Conservation (phyloP, 2,329 filamentous ascomycete genomes). For the Chlorencoelia australis region DNA sequence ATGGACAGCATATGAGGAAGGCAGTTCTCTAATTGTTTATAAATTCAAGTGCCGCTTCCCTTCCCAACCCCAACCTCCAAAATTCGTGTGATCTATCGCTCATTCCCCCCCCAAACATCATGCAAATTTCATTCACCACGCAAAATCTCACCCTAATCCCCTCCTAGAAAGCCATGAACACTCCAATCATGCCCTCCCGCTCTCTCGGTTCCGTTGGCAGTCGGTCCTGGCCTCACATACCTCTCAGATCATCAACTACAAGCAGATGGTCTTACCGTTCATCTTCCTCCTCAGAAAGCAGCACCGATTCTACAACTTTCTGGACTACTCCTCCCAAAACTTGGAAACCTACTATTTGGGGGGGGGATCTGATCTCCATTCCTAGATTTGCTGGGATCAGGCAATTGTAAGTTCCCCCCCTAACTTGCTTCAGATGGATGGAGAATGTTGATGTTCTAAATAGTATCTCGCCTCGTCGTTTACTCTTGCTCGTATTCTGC, state of each 20-base stretch:
- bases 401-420: neutral
- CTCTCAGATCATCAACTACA: slow-evolving; percentile 11
- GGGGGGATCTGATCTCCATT: neutral
- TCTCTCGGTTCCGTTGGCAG: slow-evolving; percentile 6
- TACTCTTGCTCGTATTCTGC: slow-evolving; percentile 5
- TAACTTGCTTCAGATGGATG: neutral
- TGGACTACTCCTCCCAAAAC: slow-evolving; percentile 18
- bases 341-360: slow-evolving; percentile 5
- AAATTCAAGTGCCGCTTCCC: too few relatives aligned
- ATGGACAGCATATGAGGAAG: too few relatives aligned
- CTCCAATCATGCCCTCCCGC: slow-evolving; percentile 12
- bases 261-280: slow-evolving; percentile 7
- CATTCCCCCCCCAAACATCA: too few relatives aligned
- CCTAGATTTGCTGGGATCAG: neutral
- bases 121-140: neutral
- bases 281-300: slow-evolving; percentile 1
- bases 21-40: too few relatives aligned
- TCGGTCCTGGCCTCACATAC: slow-evolving; percentile 11
- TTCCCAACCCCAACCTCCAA: too few relatives aligned
- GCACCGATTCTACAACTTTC: slow-evolving; percentile 15
- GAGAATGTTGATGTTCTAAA: neutral
- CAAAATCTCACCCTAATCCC: neutral
- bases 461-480: neutral
- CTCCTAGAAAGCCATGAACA: slow-evolving; percentile 6
- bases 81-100: neutral